These are phyloP conservation scores for Cordyceps pruinosa DNA, from an alignment of 2,329 filamentous ascomycete species.

Conservation along the genomic window DNA sequence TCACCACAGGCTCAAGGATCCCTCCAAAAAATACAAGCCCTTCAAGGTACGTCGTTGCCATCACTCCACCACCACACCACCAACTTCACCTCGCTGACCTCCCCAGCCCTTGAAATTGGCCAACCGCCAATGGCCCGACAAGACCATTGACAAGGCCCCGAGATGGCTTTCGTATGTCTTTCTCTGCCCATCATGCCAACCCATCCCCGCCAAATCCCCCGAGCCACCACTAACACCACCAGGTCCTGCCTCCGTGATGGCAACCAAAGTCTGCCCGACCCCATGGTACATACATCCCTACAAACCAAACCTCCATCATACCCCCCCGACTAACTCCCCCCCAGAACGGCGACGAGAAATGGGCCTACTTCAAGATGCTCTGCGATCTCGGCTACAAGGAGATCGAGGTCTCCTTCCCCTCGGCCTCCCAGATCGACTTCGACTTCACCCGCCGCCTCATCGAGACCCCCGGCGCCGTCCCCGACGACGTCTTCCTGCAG, in stretches of 20 bases:
- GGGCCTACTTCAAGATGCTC: conserved; percentile 91
- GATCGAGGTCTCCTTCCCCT: conserved; percentile 94
- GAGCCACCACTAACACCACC: background rate
- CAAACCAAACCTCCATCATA: too few species aligned
- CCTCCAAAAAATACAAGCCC: conserved; percentile 67
- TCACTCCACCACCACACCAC: too few species aligned
- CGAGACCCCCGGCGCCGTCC: conserved; percentile 73
- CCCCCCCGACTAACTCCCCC: background rate
- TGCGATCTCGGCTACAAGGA: conserved; percentile 92
- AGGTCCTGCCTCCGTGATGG: conserved; percentile 68
- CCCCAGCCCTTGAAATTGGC: conserved; percentile 47
- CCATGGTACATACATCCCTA: conserved; percentile 84
- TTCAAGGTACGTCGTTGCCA: conserved; percentile 37
- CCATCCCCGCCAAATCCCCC: background rate
- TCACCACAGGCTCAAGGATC: conserved; percentile 57
- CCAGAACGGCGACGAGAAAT: conserved; percentile 90
- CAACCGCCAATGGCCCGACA: conserved; percentile 76
- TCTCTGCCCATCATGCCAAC: background rate
- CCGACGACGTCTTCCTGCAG: conserved; percentile 86
- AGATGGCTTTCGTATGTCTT: conserved; percentile 68
- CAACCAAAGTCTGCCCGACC: conserved; percentile 87
- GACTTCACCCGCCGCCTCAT: conserved; percentile 86
- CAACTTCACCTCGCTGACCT: background rate
- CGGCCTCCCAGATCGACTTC: conserved; percentile 90
- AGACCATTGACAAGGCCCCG: conserved; percentile 74